Conservation (phyloP, 1,284 basidiomycete genomes). For the Cryptococcus floricola region DNA sequence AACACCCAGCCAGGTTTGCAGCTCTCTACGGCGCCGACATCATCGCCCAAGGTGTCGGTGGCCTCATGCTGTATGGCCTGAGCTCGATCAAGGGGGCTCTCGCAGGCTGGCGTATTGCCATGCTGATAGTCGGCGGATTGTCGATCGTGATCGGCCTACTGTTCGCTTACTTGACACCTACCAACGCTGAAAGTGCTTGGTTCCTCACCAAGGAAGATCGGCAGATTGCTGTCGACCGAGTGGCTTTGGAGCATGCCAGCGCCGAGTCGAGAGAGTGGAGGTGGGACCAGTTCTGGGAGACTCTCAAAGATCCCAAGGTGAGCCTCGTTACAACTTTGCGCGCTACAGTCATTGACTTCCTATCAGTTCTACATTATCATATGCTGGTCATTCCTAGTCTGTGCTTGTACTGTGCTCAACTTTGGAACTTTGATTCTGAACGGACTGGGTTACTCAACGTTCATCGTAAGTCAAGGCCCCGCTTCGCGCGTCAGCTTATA, state of each 20-base stretch:
- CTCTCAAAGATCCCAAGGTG: constrained; percentile 6
- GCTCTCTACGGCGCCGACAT: constrained; percentile 8
- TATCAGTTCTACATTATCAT: constrained; percentile 8
- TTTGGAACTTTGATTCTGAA: constrained; percentile 14
- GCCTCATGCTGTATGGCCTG: constrained; percentile 8
- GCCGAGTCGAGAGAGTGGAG: constrained; percentile 4
- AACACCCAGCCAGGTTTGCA: constrained; percentile 12
- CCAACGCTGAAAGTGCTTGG: constrained; percentile 3
- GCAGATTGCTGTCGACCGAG: constrained; percentile 10
- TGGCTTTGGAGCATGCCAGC: constrained; percentile 9
- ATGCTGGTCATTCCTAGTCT: constrained; percentile 9
- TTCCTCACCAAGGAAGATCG: constrained; percentile 6
- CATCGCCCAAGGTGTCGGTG: constrained; percentile 10
- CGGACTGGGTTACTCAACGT: constrained; percentile 8
- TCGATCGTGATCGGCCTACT: constrained; percentile 8
- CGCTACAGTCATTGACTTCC: too few species aligned
- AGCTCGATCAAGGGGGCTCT: constrained; percentile 8
- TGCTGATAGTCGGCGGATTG: constrained; percentile 9
- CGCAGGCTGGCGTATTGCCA: constrained; percentile 8
- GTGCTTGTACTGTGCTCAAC: constrained; percentile 9
- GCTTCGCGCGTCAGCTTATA: too few species aligned
- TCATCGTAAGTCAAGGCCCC: constrained; percentile 4
- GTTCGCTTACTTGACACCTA: constrained; percentile 6
- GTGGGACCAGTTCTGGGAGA: constrained; percentile 13
- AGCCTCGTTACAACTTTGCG: too few species aligned